Evolutionary conservation across 2,329 filamentous ascomycete genomes (phyloP), one percentile per base, ranked within the genome.

Genomic region (Pseudogymnoascus sp.): DNA sequence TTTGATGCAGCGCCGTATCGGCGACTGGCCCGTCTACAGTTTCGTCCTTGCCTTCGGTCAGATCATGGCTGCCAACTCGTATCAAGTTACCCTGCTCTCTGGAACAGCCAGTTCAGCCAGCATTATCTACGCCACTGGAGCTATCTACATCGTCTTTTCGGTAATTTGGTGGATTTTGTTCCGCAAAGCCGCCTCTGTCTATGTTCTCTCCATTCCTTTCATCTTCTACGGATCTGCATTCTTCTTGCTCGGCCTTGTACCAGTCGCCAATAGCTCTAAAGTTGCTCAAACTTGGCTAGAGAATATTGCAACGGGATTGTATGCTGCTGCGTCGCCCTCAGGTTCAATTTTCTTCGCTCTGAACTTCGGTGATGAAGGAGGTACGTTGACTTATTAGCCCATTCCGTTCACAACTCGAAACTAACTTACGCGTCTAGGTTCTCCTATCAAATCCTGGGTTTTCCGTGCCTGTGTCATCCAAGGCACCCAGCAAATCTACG

Each of bases 31-130:
- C 0, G 70, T 87, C 5, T 88, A 88, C 71, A 81, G 83, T 3
- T 78, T 87, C 65, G 77, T 88, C 56, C 78, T 88, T 16, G 84
- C 84, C 7, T 77, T 69, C 43, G 82, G 83, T 21, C 85, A 88
- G 68, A 83, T 88, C 65, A 82, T 88, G 60, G 83, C 85, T 1
- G 83, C 84, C 63, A 88, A 87, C 72, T 87, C 84, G 0, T 88
- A 88, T 73, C 86, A 88, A 70, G 84, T 88, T 69, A 87, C 85
- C 0, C 77, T 89, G n/a, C 77, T 89, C 18, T 85, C 84, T 0
- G 86, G 86, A 16, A 81, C 85, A 67, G 85, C 83, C 63, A 79
- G 88, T 70, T 80, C 80, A 1, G 82, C 84, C 3, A 72, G 75
- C 34, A 83, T 85, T 68, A 76, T 88, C 0, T 88, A 88, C 72